Evolutionary conservation across 495 filamentous ascomycete genomes (phyloP), one percentile per base, ranked within the genome.

Genomic region (Astrocystis sublimbata): DNA sequence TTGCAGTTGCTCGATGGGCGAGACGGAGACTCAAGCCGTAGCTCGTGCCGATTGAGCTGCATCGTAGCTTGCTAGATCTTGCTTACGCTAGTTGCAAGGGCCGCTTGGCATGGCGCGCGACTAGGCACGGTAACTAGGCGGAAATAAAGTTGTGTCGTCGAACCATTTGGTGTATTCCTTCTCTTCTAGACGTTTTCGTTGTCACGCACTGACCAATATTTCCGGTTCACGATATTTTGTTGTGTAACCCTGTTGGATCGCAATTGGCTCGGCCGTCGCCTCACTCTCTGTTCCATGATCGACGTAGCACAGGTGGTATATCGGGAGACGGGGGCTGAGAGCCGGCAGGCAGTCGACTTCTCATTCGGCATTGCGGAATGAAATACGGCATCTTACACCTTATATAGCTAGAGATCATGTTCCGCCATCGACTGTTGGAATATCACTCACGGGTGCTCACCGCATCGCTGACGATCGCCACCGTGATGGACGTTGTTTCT

Each of bases 51-150:
- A 57, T 45, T 33, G 15, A 56, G 46, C 30, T 52, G 35, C 28
- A n/a, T n/a, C n/a, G n/a, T n/a, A 52, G 38, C 24, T 24, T 54
- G n/a, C 52, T 26, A 56, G 35, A 56, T 56, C 52, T 41, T 42
- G 31, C 38, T 23, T 36, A 40, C 31, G 51, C 51, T 24, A 36
- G 52, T n/a, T n/a, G 28, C 52, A 41, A 36, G 52, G 52, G n/a
- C 21, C 31, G 52, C 35, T 19, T 42, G 24, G 52, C 36, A 42
- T 42, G 31, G 52, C 15, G 24, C 52, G 52, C 52, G 23, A 56
- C 35, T 56, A 15, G 23, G 21, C 33, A 30, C 21, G 10, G 41
- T 19, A 28, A 30, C 21, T 28, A n/a, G 36, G 52, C 52, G 36
- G 35, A 30, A 56, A 56, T 56, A 41, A 56, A 1, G 3, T 30